Conservation (phyloP, 345 rosid genomes). For the Arabidopsis arenosa region DNA sequence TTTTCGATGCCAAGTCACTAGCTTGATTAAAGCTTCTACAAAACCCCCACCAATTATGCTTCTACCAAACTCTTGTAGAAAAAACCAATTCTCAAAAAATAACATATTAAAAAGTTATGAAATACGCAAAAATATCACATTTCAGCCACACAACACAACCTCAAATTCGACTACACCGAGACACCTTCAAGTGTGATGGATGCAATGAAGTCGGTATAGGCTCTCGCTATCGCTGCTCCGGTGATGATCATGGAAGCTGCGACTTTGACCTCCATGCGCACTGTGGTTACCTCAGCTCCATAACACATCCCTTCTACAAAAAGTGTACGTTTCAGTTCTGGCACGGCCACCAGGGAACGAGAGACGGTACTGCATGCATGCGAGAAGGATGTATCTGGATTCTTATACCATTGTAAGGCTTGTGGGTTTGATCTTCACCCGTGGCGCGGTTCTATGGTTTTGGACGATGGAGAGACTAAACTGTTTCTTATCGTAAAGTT, state of each 20-base stretch:
- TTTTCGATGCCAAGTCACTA: conserved; percentile 34
- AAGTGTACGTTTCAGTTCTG: conserved; percentile 80
- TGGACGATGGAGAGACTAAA: conserved; percentile 77
- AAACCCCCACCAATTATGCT: conserved; percentile 11
- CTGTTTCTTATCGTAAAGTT: conserved; percentile 71
- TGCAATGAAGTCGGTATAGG: conserved; percentile 96
- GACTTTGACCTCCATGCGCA: conserved; percentile 88
- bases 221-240: conserved; percentile 68
- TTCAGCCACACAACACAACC: conserved; percentile 83
- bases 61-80: neutral
- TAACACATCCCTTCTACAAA: conserved; percentile 81
- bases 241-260: conserved; percentile 38
- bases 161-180: conserved; percentile 65
- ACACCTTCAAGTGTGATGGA: conserved; percentile 86
- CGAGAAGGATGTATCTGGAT: conserved; percentile 71
- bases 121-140: conserved; percentile 70
- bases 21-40: conserved; percentile 32
- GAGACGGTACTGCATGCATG: conserved; percentile 84
- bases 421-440: conserved; percentile 98
- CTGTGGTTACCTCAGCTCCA: conserved; percentile 55
- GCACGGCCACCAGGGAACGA: conserved; percentile 63
- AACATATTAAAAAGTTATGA: conserved; percentile 49
- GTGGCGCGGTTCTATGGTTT: conserved; percentile 86
- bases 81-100: neutral
- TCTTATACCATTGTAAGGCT: conserved; percentile 74